Base-by-base conservation (phyloP, 129 eudicot genomes). In the Flaveria trinervia region DNA sequence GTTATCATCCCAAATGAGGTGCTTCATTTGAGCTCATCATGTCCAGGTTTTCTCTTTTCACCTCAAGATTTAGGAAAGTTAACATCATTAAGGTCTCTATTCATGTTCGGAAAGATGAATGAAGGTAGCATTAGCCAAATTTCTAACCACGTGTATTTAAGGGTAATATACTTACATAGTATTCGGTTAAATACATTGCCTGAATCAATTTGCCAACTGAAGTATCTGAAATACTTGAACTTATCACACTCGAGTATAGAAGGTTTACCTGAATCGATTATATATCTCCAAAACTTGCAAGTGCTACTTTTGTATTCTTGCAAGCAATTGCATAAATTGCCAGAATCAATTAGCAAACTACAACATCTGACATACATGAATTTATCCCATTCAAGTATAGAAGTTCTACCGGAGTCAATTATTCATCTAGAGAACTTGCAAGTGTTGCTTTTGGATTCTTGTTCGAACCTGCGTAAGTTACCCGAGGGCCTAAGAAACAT, bases 341-440 rank as follows among this genome's bases (percentile, higher is more conserved):
- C 67, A 0, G 65, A 65, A 76, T 76, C 80, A 65, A 33, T 76
- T 64, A 18, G 80, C 50, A 20, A 76, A 9, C 75, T 20, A 20
- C 65, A 50, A 74, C 71, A 12, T 65, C 70, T 33, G 61, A 81
- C 41, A 26, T 81, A 81, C 81, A 72, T 85, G 16, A 73, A 84
- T 1, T 30, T 83, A 20, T 48, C 83, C 4, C 65, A 69, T 8
- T 79, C 82, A 33, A 3, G 18, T 14, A 76, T 82, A 52, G 75
- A 64, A 36, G 74, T 15, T 71, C 20, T 88, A 26, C 92, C 92
- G 0, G 79, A 65, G 16, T 82, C 89, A 2, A 65, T 87, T 3
- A 76, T 77, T 9, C 59, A 80, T 28, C 78, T 88, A 8, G 56
- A 69, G 2, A 83, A 82, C 62, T 59, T 88, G 56, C 87, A 85